phyloP scores from a whole-genome alignment of 2,329 filamentous ascomycete species.

The Epichloe sp. region DNA sequence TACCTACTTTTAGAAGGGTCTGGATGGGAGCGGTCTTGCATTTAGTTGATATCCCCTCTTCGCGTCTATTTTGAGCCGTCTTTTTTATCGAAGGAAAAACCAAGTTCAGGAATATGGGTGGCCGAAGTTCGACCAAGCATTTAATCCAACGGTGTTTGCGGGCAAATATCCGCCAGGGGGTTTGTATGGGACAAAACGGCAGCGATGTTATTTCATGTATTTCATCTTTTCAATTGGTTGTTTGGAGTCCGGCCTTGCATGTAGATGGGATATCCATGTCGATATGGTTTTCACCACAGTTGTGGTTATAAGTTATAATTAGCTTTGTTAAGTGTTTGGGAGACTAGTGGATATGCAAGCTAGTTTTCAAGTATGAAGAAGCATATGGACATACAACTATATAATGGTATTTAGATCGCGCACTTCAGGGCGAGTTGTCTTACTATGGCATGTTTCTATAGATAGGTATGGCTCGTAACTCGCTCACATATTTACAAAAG shows the following conservation, averaged over 20 bases:
- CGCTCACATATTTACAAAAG: too few species aligned
- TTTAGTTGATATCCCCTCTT: background rate
- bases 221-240: background rate
- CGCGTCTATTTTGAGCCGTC: too few species aligned
- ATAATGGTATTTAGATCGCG: too few species aligned
- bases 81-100: too few species aligned
- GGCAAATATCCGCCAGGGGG: background rate
- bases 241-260: background rate
- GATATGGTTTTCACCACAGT: background rate
- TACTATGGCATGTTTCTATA: too few species aligned
- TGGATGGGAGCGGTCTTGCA: background rate
- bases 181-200: background rate
- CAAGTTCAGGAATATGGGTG: background rate
- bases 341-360: too few species aligned
- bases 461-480: too few species aligned
- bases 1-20: background rate
- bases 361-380: too few species aligned
- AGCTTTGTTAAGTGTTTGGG: too few species aligned
- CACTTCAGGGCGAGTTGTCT: too few species aligned
- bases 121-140: background rate
- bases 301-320: background rate
- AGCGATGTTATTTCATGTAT: background rate
- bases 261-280: background rate
- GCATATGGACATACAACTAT: too few species aligned
- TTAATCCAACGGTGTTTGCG: background rate